Evolutionary conservation across 257 asterid species (phyloP).

Genomic region (Salvia rosmarinus): DNA sequence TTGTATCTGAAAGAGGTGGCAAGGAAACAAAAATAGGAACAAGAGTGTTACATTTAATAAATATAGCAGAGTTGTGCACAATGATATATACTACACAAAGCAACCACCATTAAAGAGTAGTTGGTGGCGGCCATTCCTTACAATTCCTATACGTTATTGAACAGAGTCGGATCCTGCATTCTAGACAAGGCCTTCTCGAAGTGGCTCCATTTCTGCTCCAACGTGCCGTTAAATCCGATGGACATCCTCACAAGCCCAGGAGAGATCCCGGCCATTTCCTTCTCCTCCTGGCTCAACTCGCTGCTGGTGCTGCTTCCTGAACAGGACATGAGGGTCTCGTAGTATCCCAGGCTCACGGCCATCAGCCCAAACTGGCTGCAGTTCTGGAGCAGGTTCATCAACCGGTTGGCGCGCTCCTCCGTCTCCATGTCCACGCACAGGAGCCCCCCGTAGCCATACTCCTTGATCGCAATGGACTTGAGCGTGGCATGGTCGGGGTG

Average conservation of each 20-base stretch:
- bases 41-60: no score
- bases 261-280: constrained; percentile 74
- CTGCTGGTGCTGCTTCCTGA: constrained; percentile 96
- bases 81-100: no score
- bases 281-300: constrained; percentile 76
- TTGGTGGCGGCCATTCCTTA: no score
- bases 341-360: constrained; percentile 95
- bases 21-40: no score
- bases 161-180: constrained; percentile 61
- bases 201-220: constrained; percentile 92
- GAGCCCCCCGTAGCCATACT: constrained; percentile 83
- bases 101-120: no score
- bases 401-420: constrained; percentile 74
- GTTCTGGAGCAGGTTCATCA: constrained; percentile 77
- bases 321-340: constrained; percentile 93
- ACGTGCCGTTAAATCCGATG: constrained; percentile 69
- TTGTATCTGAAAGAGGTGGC: no score
- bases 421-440: constrained; percentile 85
- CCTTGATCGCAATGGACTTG: constrained; percentile 61
- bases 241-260: constrained; percentile 91
- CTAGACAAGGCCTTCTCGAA: constrained; percentile 71
- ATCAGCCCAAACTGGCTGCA: constrained; percentile 77
- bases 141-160: no score
- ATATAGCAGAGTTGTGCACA: no score
- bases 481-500: constrained; percentile 73